Percentiles rank a stretch among this genome's conserved stretches.
Conservation (phyloP, 106 monocot species). For the Hemerocallis citrina region DNA sequence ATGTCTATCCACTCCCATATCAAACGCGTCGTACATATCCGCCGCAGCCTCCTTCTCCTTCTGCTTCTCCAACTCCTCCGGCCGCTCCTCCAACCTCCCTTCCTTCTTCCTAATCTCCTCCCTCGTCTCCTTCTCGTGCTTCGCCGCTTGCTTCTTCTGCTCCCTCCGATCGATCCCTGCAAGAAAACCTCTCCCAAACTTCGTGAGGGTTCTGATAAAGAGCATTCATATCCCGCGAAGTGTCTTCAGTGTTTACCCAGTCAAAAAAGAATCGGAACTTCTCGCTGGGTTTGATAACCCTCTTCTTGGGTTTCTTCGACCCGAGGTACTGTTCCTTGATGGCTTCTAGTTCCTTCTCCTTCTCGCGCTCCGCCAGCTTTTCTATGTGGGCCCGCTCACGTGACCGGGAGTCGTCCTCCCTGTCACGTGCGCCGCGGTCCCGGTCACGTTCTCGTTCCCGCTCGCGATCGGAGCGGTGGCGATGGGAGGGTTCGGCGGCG, state of each 20-base stretch:
- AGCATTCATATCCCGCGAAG: slow-evolving; percentile 88
- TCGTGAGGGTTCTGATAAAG: slow-evolving; percentile 94
- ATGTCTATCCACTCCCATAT: slow-evolving; percentile 92
- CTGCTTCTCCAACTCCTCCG: slow-evolving; percentile 61
- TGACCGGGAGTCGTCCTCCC: slow-evolving; percentile 17
- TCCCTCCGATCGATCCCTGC: slow-evolving; percentile 89
- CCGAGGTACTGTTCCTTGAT: slow-evolving; percentile 97
- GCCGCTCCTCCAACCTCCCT: slow-evolving; percentile 63
- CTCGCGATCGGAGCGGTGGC: slow-evolving; percentile 16
- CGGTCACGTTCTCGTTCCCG: slow-evolving; percentile 39
- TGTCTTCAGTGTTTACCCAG: slow-evolving; percentile 99
- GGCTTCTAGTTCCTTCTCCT: slow-evolving; percentile 85
- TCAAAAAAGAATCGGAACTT: slow-evolving; percentile 98
- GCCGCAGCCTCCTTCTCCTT: slow-evolving; percentile 73
- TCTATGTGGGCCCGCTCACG: slow-evolving; percentile 38
- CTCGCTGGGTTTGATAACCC: slow-evolving; percentile 95
- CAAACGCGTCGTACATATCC: slow-evolving; percentile 81
- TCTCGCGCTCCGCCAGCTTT: slow-evolving; percentile 82
- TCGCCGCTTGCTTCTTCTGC: slow-evolving; percentile 87
- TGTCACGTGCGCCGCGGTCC: slow-evolving; percentile 15
- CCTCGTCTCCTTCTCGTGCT: slow-evolving; percentile 78
- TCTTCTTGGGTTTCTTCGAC: slow-evolving; percentile 94
- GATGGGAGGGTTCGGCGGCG: slow-evolving; percentile 3
- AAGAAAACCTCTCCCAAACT: slow-evolving; percentile 85
- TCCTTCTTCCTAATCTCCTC: slow-evolving; percentile 75